Evolutionary conservation across 2,329 filamentous ascomycete genomes (phyloP).

Genomic region (Venturia oleaginea): DNA sequence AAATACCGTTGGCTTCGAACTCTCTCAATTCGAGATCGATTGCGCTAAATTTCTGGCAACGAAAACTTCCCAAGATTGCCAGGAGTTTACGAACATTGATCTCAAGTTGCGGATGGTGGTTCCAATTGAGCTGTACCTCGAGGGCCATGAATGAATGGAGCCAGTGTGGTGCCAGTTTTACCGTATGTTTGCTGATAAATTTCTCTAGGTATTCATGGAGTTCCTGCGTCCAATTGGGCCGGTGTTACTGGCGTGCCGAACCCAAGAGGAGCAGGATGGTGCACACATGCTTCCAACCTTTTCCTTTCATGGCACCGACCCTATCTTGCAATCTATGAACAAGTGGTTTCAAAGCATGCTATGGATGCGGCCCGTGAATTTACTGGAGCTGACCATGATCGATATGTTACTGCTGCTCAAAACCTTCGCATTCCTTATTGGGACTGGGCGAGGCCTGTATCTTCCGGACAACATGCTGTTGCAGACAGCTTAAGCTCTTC

Average conservation of each 20-base stretch:
- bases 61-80: too few species aligned
- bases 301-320: conserved; percentile 83
- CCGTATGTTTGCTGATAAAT: conserved; percentile 14
- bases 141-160: too few species aligned
- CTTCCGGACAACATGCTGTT: conserved; percentile 22
- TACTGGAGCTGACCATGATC: conserved; percentile 23
- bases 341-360: conserved; percentile 18
- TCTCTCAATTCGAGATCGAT: too few species aligned
- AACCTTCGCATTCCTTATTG: conserved; percentile 34
- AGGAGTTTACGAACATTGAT: too few species aligned
- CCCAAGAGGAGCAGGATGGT: conserved; percentile 57
- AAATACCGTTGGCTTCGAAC: too few species aligned
- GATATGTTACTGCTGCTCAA: conserved; percentile 28
- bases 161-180: too few species aligned
- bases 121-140: too few species aligned
- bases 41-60: too few species aligned
- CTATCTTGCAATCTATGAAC: conserved; percentile 57
- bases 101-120: too few species aligned
- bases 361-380: conserved; percentile 28
- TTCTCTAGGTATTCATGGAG: conserved; percentile 64
- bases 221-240: conserved; percentile 51
- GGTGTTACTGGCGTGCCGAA: conserved; percentile 38
- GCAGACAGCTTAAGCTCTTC: conserved; percentile 27
- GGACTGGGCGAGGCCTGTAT: conserved; percentile 33
- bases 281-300: conserved; percentile 65